A percentile compares a stretch with the other conserved stretches of the same genome.
Conservation (phyloP, 2,329 filamentous ascomycete genomes). For the Aspergillus spinulosporus region DNA sequence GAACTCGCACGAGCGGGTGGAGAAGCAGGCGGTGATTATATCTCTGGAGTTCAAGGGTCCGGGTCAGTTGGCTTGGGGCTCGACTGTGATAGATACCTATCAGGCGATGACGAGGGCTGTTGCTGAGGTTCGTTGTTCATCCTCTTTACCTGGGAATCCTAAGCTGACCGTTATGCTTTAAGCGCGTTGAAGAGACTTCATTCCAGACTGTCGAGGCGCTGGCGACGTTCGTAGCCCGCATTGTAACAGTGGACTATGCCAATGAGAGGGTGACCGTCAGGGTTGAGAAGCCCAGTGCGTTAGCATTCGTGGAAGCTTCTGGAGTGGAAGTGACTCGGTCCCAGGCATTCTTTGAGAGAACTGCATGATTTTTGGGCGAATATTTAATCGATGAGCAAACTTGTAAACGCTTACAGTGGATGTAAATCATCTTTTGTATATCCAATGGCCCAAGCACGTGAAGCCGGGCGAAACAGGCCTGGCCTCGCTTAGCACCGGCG, state of each 20-base stretch:
- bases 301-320: conserved; percentile 51
- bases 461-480: conserved; percentile 12
- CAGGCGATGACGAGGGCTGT: conserved; percentile 42
- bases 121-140: conserved; percentile 35
- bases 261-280: conserved; percentile 49
- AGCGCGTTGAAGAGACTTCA: conserved; percentile 49
- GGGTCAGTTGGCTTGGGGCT: conserved; percentile 35
- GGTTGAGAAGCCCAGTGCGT: conserved; percentile 53
- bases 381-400: not conserved
- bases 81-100: conserved; percentile 38
- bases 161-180: conserved; percentile 16
- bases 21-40: conserved; percentile 52
- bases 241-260: conserved; percentile 47
- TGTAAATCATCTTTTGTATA: not conserved
- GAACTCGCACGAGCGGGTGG: conserved; percentile 54
- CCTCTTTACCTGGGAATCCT: conserved; percentile 6
- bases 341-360: conserved; percentile 43
- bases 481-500: conserved; percentile 21
- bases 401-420: not conserved
- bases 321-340: conserved; percentile 53
- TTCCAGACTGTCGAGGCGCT: conserved; percentile 55
- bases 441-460: conserved; percentile 26
- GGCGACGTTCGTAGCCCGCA: conserved; percentile 50
- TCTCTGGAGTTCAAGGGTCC: conserved; percentile 40
- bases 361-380: not conserved